Conservation (phyloP, 1,284 basidiomycete species). For the Ceratobasidium papillatum region DNA sequence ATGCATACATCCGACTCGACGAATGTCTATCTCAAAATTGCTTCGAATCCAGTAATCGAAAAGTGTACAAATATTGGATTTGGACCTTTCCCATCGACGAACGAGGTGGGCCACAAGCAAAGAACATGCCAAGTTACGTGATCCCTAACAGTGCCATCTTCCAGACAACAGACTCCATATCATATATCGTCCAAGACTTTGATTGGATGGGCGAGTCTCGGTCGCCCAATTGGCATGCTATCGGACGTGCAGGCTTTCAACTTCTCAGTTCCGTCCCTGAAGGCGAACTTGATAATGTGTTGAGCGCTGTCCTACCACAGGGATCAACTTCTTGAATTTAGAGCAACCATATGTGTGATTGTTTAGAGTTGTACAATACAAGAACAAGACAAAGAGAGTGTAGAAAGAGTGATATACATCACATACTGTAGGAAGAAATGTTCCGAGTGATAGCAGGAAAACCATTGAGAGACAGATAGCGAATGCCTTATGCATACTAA, state of each 20-base stretch:
- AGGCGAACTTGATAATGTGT: neutral
- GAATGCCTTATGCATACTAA: conserved; percentile 31
- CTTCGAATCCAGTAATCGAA: conserved; percentile 32
- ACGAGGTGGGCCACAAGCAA: no score
- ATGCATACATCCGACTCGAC: conserved; percentile 30
- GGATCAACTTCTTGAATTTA: neutral
- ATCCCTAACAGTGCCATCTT: neutral
- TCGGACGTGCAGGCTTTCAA: neutral
- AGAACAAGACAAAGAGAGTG: neutral
- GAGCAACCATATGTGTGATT: neutral
- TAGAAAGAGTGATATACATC: neutral
- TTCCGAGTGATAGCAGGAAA: neutral
- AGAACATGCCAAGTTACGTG: neutral
- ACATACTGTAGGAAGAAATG: neutral
- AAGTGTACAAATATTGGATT: conserved; percentile 31
- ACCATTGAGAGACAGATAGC: neutral
- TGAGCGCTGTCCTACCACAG: neutral
- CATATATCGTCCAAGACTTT: conserved; percentile 32
- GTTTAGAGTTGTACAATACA: conserved; percentile 4
- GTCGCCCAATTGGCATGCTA: conserved; percentile 25
- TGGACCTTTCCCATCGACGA: conserved; percentile 24
- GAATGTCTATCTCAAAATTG: conserved; percentile 21
- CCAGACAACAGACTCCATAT: neutral
- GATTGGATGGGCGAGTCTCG: conserved; percentile 27
- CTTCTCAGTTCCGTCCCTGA: neutral